Conservation (phyloP, 495 filamentous ascomycete species). For the Penicillium waksmanii region DNA sequence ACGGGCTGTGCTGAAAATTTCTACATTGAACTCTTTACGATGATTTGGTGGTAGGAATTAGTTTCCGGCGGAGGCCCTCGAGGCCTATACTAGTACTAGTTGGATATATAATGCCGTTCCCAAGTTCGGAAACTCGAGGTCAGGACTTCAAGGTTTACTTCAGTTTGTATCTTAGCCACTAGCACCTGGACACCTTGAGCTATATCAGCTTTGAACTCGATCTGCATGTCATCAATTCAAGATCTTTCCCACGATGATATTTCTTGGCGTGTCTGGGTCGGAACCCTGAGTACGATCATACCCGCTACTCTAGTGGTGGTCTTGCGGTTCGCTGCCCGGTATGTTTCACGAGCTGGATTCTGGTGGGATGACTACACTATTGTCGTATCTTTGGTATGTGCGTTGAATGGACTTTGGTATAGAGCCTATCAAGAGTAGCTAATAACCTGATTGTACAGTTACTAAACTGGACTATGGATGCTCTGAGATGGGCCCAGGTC, state of each 20-base stretch:
- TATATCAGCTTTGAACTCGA: neutral
- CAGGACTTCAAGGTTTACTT: no score
- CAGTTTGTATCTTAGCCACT: neutral
- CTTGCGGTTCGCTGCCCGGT: conserved; percentile 32
- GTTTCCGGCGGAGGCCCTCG: neutral
- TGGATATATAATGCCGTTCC: neutral
- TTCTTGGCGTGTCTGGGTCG: conserved; percentile 30
- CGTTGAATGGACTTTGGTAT: no score
- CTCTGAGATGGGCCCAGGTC: conserved; percentile 28
- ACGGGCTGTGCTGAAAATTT: neutral
- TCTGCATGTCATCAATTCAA: conserved; percentile 17
- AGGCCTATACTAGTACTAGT: neutral
- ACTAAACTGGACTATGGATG: conserved; percentile 30
- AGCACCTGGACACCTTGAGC: neutral
- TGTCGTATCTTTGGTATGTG: conserved; percentile 30
- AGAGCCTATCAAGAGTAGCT: no score
- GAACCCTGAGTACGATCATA: conserved; percentile 34
- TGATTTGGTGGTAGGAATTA: neutral
- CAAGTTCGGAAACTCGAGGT: no score
- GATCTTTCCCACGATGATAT: conserved; percentile 17
- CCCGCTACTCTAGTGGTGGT: conserved; percentile 37
- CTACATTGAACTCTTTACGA: neutral
- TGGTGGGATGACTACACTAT: conserved; percentile 49
- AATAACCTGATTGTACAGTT: conserved; percentile 7
- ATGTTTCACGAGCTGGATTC: conserved; percentile 28